Conservation (phyloP, 257 asterid genomes). For the Primulina tabacum region DNA sequence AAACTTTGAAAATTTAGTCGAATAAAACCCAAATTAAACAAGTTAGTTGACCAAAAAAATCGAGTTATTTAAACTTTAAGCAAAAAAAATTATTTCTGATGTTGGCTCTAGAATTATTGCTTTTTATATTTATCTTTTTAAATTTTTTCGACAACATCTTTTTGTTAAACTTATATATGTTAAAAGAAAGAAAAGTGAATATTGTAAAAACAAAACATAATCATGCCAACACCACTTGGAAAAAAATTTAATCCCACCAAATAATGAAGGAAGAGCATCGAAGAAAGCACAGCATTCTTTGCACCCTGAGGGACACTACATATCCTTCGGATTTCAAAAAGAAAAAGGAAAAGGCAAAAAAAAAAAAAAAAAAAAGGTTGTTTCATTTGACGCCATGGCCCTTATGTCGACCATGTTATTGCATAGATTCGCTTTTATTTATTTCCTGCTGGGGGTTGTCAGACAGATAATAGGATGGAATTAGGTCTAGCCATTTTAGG, state of each 20-base stretch:
- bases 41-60: no score
- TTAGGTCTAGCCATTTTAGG: no score
- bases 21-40: no score
- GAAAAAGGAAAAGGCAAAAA: slow-evolving; percentile 14
- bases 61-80: no score
- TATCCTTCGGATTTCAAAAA: slow-evolving; percentile 30
- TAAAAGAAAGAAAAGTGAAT: slow-evolving; percentile 16
- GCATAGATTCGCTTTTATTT: no score
- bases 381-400: slow-evolving; percentile 32
- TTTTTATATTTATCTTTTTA: no score
- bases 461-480: no score
- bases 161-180: not conserved
- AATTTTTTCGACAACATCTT: no score
- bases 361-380: slow-evolving; percentile 25
- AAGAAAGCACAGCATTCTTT: slow-evolving; percentile 34
- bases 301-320: slow-evolving; percentile 39
- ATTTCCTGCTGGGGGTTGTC: no score
- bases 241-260: slow-evolving; percentile 28
- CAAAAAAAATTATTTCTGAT: no score
- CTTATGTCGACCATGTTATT: slow-evolving; percentile 17
- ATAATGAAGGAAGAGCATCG: slow-evolving; percentile 33
- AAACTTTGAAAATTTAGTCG: no score
- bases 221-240: slow-evolving; percentile 29
- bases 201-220: slow-evolving; percentile 19
- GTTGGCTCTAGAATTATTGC: no score